phyloP scores from a whole-genome alignment of 148 eudicot genomes.

The Tetragonia tetragonoides region DNA sequence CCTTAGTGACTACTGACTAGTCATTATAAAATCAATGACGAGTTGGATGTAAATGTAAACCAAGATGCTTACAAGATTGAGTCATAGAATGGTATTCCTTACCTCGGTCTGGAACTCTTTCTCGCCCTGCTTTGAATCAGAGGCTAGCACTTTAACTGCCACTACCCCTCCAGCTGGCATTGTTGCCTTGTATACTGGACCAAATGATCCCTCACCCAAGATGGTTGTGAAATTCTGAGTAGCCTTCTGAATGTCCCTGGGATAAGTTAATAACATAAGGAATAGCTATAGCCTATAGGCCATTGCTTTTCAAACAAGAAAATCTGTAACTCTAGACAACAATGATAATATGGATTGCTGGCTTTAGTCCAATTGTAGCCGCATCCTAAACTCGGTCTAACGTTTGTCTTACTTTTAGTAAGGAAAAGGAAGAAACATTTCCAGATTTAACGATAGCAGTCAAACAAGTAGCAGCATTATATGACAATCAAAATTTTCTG shows the following conservation, averaged over 20 bases:
- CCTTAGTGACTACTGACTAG: neutral
- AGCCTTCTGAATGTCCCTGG: conserved; percentile 91
- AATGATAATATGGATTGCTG: neutral
- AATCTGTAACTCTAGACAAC: neutral
- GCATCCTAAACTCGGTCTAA: neutral
- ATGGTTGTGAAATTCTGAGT: conserved; percentile 86
- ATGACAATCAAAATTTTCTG: neutral
- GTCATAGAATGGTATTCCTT: conserved; percentile 12
- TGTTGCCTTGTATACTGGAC: conserved; percentile 89
- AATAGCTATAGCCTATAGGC: neutral
- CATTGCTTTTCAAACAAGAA: neutral
- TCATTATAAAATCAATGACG: neutral
- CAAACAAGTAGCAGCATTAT: neutral
- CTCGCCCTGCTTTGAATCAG: conserved; percentile 93
- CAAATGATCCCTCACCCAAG: conserved; percentile 93
- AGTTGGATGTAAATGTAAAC: neutral
- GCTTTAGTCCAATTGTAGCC: neutral
- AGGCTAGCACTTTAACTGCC: conserved; percentile 93
- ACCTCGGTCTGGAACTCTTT: conserved; percentile 99
- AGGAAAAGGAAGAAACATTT: neutral
- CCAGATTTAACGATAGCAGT: neutral
- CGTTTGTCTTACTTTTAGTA: neutral
- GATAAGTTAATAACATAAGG: conserved; percentile 9
- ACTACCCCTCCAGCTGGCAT: conserved; percentile 83
- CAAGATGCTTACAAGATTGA: neutral